phyloP scores from a whole-genome alignment of 257 asterid genomes.

The Solanum sparsipilum region DNA sequence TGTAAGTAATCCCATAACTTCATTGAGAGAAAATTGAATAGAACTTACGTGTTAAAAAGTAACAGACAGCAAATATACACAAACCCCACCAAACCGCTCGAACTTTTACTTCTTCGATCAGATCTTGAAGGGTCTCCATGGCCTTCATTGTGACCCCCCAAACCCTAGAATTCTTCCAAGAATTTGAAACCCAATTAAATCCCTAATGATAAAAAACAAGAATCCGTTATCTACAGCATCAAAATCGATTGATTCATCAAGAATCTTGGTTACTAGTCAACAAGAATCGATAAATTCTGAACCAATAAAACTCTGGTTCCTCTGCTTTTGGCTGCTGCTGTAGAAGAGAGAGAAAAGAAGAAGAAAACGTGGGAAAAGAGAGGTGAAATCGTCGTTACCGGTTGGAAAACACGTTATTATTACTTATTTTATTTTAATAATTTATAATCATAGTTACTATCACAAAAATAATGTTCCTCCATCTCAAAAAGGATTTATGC shows the following conservation, averaged over 20 bases:
- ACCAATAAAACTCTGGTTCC: neutral
- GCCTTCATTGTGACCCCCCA: constrained; percentile 35
- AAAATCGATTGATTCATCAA: neutral
- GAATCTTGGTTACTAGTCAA: neutral
- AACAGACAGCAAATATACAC: constrained; percentile 69
- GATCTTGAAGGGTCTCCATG: constrained; percentile 81
- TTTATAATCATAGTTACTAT: neutral
- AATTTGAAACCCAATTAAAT: neutral
- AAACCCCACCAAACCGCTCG: constrained; percentile 95
- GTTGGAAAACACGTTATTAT: neutral
- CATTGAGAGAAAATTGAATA: neutral
- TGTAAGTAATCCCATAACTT: neutral
- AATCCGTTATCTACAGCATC: neutral
- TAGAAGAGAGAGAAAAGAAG: constrained; percentile 12
- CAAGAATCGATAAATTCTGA: neutral
- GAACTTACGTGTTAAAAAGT: constrained; percentile 83
- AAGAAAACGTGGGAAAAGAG: constrained; percentile 18
- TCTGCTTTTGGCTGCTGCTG: neutral
- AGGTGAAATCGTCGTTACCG: neutral
- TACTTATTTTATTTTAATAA: too few relatives aligned
- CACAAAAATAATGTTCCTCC: too few relatives aligned
- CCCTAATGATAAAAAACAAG: neutral
- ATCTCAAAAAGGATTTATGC: neutral
- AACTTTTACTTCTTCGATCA: constrained; percentile 93
- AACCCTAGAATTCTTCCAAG: constrained; percentile 22